phyloP scores from a whole-genome alignment of 2,329 filamentous ascomycete species.

The Drechslerella coelobrocha region DNA sequence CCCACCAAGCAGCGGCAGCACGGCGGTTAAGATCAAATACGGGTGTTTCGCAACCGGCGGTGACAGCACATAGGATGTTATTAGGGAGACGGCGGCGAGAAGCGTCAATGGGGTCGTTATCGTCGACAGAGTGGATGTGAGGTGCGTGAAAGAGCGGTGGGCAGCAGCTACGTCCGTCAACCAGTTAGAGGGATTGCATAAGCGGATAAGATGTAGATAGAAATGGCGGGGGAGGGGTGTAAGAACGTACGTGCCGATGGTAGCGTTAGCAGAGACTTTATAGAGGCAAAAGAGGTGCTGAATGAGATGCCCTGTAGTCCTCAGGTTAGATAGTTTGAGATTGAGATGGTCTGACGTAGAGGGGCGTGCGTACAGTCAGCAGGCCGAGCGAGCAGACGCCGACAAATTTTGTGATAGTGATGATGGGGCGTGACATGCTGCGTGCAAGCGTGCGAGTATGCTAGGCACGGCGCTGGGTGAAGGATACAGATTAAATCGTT shows the following conservation, averaged over 20 bases:
- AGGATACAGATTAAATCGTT: no score
- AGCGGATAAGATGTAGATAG: neutral
- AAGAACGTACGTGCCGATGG: slow-evolving; percentile 42
- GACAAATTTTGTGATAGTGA: slow-evolving; percentile 44
- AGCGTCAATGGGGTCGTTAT: slow-evolving; percentile 24
- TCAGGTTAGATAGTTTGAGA: neutral
- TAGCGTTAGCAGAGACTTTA: slow-evolving; percentile 38
- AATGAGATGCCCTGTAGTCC: slow-evolving; percentile 41
- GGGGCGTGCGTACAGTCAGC: slow-evolving; percentile 28
- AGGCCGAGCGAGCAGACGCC: slow-evolving; percentile 45
- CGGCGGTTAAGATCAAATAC: slow-evolving; percentile 26
- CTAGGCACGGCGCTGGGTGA: no score
- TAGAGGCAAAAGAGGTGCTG: slow-evolving; percentile 38
- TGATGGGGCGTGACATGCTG: slow-evolving; percentile 41
- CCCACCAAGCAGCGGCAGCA: slow-evolving; percentile 20
- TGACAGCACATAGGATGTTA: slow-evolving; percentile 31
- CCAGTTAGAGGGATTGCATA: neutral
- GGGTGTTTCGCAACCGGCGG: slow-evolving; percentile 26
- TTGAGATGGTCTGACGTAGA: neutral
- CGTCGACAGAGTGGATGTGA: slow-evolving; percentile 7
- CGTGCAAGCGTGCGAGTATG: slow-evolving; percentile 18
- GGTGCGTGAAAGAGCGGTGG: slow-evolving; percentile 40
- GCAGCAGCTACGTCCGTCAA: slow-evolving; percentile 20
- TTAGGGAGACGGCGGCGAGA: slow-evolving; percentile 21
- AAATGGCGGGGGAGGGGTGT: neutral